Conservation (phyloP, 1,284 basidiomycete species). For the Ustilago crameri region DNA sequence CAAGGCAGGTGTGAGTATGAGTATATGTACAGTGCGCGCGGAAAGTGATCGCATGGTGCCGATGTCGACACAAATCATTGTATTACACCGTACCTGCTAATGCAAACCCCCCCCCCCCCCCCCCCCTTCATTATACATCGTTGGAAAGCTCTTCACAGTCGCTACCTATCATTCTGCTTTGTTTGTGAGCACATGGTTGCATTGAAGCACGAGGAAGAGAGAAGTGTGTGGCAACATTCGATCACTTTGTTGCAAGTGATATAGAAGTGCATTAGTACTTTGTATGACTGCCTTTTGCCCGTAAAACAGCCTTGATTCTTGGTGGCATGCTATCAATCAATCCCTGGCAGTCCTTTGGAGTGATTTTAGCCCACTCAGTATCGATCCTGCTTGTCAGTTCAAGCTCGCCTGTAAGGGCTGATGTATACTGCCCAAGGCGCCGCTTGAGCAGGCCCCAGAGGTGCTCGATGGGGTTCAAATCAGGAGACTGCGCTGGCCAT, state of each 20-base stretch:
- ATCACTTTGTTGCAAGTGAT: constrained; percentile 2
- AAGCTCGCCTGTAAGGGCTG: neutral
- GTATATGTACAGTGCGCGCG: no score
- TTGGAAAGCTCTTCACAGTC: no score
- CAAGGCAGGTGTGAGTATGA: no score
- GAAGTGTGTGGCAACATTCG: no score
- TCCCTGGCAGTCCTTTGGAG: neutral
- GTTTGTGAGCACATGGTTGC: no score
- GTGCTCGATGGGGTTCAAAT: constrained; percentile 70
- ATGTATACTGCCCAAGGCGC: constrained; percentile 6
- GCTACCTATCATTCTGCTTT: no score
- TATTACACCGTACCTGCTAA: no score
- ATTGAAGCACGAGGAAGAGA: no score
- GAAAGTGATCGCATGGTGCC: no score
- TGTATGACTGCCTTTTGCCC: constrained; percentile 25
- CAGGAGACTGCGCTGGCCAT: constrained; percentile 68
- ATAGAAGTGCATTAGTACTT: constrained; percentile 1
- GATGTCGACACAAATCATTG: no score
- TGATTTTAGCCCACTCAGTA: constrained; percentile 13
- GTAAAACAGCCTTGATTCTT: constrained; percentile 15
- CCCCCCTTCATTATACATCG: no score
- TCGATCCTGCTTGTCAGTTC: neutral
- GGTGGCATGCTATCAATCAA: constrained; percentile 25
- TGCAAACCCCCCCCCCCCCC: no score
- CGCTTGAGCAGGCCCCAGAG: constrained; percentile 57